Base-by-base conservation (phyloP, 345 rosid species). In the Eucalyptus erythrocorys region DNA sequence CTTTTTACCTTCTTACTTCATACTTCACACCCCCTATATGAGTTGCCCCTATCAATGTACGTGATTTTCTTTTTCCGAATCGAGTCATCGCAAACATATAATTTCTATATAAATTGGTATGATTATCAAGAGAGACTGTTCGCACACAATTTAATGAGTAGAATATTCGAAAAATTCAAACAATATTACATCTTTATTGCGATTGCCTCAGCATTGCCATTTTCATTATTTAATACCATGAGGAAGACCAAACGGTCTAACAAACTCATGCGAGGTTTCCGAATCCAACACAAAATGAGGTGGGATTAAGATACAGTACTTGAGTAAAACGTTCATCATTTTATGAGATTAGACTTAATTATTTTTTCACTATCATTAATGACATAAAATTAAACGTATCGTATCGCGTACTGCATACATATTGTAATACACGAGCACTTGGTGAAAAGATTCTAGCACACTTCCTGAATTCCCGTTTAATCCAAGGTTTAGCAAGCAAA, bases 71-170 rank as follows among this genome's bases (percentile, higher is more conserved):
- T 37, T 76, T 37, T 22, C 45, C 22, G 0, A 10, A 19, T 71
- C 13, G 27, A 19, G 81, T 3, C 43, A 34, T 17, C 13, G 4
- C 24, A 22, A 19, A 21, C 45, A 37, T 71, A 22, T 19, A 10
- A 37, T 37, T 71, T 19, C 3, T 37, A 24, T 76, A 40, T 21
- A 37, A 40, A 37, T 76, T 1, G 15, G 15, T 37, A 34, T 34
- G 4, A 34, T 34, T 19, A 22, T 17, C 12, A 22, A 40, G 30
- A 21, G 5, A 76, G 9, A 22, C 2, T 22, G 5, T 40, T 11
- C 2, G 1, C 13, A 10, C 32, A 64, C 21, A 64, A 2, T n/a
- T n/a, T n/a, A 2, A n/a, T n/a, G 3, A 8, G 10, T n/a, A 7
- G 21, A 64, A 61, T 13, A 30, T 30, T 61, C 16, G 1, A 64